A percentile compares a stretch with the other conserved stretches of the same genome.
Conservation (phyloP, 352 stramenopile genomes). For the Phytophthora kernoviae region DNA sequence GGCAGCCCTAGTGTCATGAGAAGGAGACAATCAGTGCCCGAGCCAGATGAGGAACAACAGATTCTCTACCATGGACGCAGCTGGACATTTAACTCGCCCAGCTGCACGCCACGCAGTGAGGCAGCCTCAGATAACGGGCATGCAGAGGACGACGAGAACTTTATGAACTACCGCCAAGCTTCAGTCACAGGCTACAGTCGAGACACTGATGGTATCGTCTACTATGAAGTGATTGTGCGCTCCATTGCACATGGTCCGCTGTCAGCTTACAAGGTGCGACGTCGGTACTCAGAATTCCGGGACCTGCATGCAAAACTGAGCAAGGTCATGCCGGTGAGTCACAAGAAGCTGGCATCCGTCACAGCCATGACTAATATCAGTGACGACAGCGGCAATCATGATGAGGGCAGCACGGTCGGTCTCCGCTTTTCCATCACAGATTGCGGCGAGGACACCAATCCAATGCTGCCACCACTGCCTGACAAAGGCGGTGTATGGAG, state of each 20-base stretch:
- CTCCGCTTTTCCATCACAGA: conserved; percentile 31
- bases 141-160: conserved; percentile 67
- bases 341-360: conserved; percentile 28
- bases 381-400: conserved; percentile 30
- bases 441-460: conserved; percentile 16
- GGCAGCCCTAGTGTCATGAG: conserved; percentile 24
- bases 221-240: conserved; percentile 81
- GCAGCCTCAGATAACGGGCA: conserved; percentile 2
- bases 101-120: conserved; percentile 32
- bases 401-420: conserved; percentile 16
- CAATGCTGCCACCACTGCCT: conserved; percentile 53
- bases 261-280: conserved; percentile 79
- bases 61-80: conserved; percentile 22
- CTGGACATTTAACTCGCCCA: conserved; percentile 34
- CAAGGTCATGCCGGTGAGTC: conserved; percentile 55
- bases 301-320: conserved; percentile 58
- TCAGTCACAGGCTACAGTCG: conserved; percentile 77
- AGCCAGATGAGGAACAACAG: conserved; percentile 31
- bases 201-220: conserved; percentile 74
- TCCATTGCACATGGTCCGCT: conserved; percentile 66
- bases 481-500: conserved; percentile 78
- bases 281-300: conserved; percentile 77
- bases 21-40: conserved; percentile 28
- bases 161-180: conserved; percentile 68
- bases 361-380: conserved; percentile 37